A percentile compares a stretch with the other conserved stretches of the same genome.
phyloP scores from a whole-genome alignment of 192 early-diverging fungal species.

The Gonapodya sp. region DNA sequence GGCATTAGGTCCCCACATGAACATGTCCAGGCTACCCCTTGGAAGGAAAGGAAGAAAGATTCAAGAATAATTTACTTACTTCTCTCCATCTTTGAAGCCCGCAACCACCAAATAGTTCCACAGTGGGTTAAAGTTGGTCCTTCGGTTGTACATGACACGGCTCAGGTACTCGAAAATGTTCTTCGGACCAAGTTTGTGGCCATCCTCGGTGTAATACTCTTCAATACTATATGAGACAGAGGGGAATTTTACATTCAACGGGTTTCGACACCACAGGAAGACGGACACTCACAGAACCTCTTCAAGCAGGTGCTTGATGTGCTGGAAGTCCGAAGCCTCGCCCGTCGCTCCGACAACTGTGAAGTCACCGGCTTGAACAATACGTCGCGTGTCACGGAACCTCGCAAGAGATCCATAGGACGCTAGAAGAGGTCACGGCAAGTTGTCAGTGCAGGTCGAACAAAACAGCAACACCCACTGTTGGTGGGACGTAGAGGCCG shows the following conservation, averaged over 20 bases:
- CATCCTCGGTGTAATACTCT: slow-evolving; percentile 84
- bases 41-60: background rate
- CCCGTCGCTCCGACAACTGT: slow-evolving; percentile 88
- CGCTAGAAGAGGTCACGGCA: slow-evolving; percentile 30
- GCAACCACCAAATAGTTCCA: slow-evolving; percentile 94
- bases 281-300: slow-evolving; percentile 45
- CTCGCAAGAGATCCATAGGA: slow-evolving; percentile 90
- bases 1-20: too few species aligned
- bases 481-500: background rate
- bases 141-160: slow-evolving; percentile 83
- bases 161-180: slow-evolving; percentile 87
- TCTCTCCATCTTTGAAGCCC: slow-evolving; percentile 67
- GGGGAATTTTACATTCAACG: background rate
- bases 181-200: slow-evolving; percentile 68
- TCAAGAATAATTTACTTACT: slow-evolving; percentile 25
- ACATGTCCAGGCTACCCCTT: too few species aligned
- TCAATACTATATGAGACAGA: slow-evolving; percentile 44
- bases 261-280: background rate
- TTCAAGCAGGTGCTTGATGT: slow-evolving; percentile 75
- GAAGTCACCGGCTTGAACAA: slow-evolving; percentile 65
- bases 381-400: slow-evolving; percentile 80
- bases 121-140: slow-evolving; percentile 81
- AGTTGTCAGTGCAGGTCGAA: background rate
- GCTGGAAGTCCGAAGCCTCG: slow-evolving; percentile 90
- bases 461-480: background rate